Base-by-base conservation (phyloP, 208 protist species). In the Trypanosoma mega region DNA sequence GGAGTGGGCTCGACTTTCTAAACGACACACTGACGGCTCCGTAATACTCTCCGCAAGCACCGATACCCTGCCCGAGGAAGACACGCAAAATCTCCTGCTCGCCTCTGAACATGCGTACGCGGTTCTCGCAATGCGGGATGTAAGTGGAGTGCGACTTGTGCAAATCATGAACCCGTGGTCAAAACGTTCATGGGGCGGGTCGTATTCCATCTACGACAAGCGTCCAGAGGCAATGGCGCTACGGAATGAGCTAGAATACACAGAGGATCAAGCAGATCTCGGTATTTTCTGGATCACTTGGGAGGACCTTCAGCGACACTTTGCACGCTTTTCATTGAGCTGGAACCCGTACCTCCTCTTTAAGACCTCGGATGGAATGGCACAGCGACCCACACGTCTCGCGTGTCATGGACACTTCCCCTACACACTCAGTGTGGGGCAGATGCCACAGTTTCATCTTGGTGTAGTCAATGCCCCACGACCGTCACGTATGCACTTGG, bases 331-430 rank as follows among this genome's bases (percentile, higher is more conserved):
- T 64, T 77, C 59, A 54, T 69, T 97, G 6, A 91, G 78, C 59
- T 97, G 92, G 89, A 93, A 93, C 60, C 92, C 92, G 29, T 93
- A 95, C 69, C 73, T 90, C 67, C 76, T 94, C 3, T 94, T 76
- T 59, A 79, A 73, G 45, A 76, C 71, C 0, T 31, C 74, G 21
- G 79, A 90, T 3, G 81, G 78, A 6, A 56, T 63, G 56, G 62
- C 88, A 23, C 63, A 62, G 14, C 72, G 78, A 9, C 88, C 88
- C 7, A 75, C 73, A 20, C 79, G 88, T 39, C 63, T 94, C 2
- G 84, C 85, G 11, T 88, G 80, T 54, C 88, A 94, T 62, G 76
- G 73, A 31, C 64, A 62, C 23, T 85, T 80, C 43, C 52, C 76
- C 39, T 78, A 76, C 59, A 74, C 77, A 14, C 68, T 46, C 43